Evolutionary conservation across 139 green algal species (phyloP).

Genomic region (Zygnema cylindricum): DNA sequence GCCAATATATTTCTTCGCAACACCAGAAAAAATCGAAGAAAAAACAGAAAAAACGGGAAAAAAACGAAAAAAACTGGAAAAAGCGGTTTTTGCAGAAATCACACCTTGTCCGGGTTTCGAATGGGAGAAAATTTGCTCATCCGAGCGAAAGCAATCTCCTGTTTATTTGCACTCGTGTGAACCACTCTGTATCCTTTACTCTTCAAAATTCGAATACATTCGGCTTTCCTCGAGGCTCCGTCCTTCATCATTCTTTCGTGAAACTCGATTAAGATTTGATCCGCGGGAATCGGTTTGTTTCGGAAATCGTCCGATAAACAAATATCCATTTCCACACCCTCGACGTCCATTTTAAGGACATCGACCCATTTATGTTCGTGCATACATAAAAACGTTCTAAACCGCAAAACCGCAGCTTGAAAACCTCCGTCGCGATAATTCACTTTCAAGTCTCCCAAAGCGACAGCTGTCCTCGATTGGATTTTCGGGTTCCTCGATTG

Average conservation of each 20-base stretch:
- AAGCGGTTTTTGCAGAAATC: too few species aligned
- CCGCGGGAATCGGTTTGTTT: background rate
- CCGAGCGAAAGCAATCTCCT: constrained; percentile 22
- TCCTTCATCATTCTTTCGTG: constrained; percentile 31
- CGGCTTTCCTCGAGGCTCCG: background rate
- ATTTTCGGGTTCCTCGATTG: constrained; percentile 29
- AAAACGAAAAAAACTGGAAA: too few species aligned
- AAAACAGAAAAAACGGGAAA: too few species aligned
- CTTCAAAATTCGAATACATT: constrained; percentile 1
- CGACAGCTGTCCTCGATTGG: constrained; percentile 31
- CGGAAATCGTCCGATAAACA: background rate
- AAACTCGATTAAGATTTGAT: constrained; percentile 33
- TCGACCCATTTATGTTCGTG: constrained; percentile 13
- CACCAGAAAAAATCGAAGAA: too few species aligned
- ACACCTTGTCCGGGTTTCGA: too few species aligned
- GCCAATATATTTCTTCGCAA: too few species aligned
- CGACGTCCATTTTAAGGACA: constrained; percentile 40
- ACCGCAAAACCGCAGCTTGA: constrained; percentile 16
- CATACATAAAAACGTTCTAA: constrained; percentile 31
- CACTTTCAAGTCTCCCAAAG: background rate
- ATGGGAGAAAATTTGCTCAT: too few species aligned
- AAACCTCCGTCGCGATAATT: background rate
- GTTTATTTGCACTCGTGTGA: constrained; percentile 9
- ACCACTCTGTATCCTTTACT: constrained; percentile 9
- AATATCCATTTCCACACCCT: constrained; percentile 36